These are phyloP conservation scores for Vigna radiata DNA, from an alignment of 306 rosid species.

Conservation along the genomic window DNA sequence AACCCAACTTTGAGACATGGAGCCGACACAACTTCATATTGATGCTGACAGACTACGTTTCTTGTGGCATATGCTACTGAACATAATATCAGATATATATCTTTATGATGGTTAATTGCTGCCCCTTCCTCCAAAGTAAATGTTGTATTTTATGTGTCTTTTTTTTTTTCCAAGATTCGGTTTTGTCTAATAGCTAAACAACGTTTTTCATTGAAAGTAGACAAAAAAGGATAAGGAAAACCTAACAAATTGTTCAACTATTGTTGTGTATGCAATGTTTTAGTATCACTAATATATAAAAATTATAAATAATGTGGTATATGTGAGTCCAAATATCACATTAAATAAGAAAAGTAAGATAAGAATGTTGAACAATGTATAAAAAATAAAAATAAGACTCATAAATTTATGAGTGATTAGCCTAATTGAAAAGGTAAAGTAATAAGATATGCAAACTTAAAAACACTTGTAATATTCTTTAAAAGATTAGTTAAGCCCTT, in stretches of 20 bases:
- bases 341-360: too few species aligned
- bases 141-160: neutral
- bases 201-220: neutral
- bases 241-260: neutral
- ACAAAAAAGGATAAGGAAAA: neutral
- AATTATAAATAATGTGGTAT: too few species aligned
- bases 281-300: too few species aligned
- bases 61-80: neutral
- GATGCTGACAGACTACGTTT: slow-evolving; percentile 33
- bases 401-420: too few species aligned
- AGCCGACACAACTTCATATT: slow-evolving; percentile 28
- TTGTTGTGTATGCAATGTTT: neutral
- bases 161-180: neutral
- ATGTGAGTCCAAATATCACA: too few species aligned
- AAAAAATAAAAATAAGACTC: too few species aligned
- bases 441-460: too few species aligned
- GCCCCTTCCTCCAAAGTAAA: neutral
- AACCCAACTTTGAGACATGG: slow-evolving; percentile 34
- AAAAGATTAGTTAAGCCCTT: too few species aligned
- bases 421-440: too few species aligned
- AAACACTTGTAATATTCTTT: too few species aligned
- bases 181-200: neutral
- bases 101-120: neutral
- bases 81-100: slow-evolving; percentile 11
- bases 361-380: too few species aligned